Evolutionary conservation across 208 protist species (phyloP).

Genomic region (Crithidia mellificae): DNA sequence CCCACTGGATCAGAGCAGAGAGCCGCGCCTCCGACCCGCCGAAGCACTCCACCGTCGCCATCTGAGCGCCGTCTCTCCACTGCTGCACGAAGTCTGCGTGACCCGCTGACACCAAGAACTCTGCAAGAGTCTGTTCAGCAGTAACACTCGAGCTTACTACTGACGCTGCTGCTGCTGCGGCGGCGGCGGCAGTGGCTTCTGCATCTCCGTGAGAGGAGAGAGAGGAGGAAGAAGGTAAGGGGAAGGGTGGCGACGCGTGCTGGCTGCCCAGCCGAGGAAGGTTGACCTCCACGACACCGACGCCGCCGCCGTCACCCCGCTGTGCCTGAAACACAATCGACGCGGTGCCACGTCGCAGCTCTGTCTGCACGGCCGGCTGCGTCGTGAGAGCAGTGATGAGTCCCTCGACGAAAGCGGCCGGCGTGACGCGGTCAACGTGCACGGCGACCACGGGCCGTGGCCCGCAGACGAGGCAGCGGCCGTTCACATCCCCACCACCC

Average conservation of each 20-base stretch:
- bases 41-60: conserved; percentile 25
- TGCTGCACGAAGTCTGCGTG: conserved; percentile 14
- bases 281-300: conserved; percentile 12
- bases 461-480: conserved; percentile 62
- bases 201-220: no score
- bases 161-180: no score
- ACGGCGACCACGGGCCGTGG: conserved; percentile 49
- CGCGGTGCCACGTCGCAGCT: conserved; percentile 11
- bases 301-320: neutral
- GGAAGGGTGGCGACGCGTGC: no score
- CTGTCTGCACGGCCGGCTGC: neutral
- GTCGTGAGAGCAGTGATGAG: conserved; percentile 23
- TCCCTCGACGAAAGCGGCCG: conserved; percentile 16
- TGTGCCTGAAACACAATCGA: conserved; percentile 19
- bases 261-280: neutral
- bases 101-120: conserved; percentile 1
- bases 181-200: neutral
- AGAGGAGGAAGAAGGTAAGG: no score
- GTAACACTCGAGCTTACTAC: no score
- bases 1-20: conserved; percentile 28
- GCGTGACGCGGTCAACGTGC: conserved; percentile 16
- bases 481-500: conserved; percentile 22
- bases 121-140: conserved; percentile 7
- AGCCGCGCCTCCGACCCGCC: conserved; percentile 21
- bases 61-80: conserved; percentile 6